These are phyloP conservation scores for Colletotrichum musae DNA, from an alignment of 2,329 filamentous ascomycete genomes.

Conservation along the genomic window DNA sequence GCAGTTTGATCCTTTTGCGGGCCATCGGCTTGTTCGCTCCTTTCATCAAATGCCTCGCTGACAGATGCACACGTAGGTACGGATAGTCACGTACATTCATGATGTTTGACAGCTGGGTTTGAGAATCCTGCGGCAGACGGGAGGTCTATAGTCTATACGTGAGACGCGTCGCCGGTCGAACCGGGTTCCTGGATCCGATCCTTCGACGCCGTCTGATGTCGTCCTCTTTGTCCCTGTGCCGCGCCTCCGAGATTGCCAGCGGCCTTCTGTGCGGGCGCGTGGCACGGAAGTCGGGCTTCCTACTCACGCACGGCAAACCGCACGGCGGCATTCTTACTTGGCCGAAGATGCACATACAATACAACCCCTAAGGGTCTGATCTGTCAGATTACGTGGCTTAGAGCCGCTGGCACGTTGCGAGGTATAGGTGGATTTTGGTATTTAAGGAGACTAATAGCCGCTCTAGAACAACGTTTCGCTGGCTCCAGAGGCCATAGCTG, in stretches of 20 bases:
- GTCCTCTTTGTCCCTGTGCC: neutral
- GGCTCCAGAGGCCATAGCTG: too few species aligned
- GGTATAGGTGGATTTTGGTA: too few species aligned
- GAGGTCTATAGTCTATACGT: neutral
- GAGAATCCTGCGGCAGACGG: slow-evolving; percentile 5
- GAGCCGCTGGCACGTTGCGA: too few species aligned
- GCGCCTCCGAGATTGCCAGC: slow-evolving; percentile 1
- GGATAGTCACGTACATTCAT: too few species aligned
- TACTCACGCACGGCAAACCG: too few species aligned
- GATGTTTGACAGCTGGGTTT: neutral
- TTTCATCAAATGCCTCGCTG: neutral
- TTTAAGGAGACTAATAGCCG: too few species aligned
- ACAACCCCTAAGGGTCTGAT: too few species aligned
- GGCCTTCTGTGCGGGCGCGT: neutral
- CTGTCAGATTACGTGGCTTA: too few species aligned
- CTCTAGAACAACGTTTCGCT: too few species aligned
- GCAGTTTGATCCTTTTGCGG: neutral
- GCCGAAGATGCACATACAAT: too few species aligned
- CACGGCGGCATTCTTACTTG: too few species aligned
- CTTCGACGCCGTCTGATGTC: neutral
- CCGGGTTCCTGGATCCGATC: slow-evolving; percentile 13
- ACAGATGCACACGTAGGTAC: too few species aligned
- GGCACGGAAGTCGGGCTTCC: neutral
- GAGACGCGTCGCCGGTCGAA: neutral
- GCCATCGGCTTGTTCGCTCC: neutral